Evolutionary conservation across 2,329 filamentous ascomycete genomes (phyloP), one percentile per base, ranked within the genome.

Genomic region (Fusarium liriodendri): DNA sequence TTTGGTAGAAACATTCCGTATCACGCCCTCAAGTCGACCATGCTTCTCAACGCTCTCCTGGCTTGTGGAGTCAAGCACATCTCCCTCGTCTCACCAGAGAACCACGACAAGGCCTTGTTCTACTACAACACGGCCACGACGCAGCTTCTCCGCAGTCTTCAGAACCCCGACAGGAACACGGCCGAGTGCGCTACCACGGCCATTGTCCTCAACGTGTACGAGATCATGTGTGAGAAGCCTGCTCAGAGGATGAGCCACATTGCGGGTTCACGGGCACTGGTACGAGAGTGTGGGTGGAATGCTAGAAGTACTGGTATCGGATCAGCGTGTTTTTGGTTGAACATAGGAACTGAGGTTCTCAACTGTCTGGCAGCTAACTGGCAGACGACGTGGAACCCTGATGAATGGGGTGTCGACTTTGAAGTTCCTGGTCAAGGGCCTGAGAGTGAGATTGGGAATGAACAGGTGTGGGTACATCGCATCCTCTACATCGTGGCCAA

Each of bases 251-350:
- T 97, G 92, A 95, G 94, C 76, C 95, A 98, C 79, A 95, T 96
- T 74, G 92, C 93, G 0, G 95, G 95, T 6, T 94, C 95, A 11
- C 89, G 95, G 62, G 94, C 94, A 2, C 85, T 98, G 59, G 95
- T 98, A 77, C 94, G 95, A 70, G 95, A 98, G 79, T 98, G 95
- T 78, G 91, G 92, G 6, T 98, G 96, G 96, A 93, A 94, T 77
- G 94, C 94, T 0, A 90, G 87, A 71, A 93, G 93, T 38, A 89
- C 88, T 1, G 95, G 95, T 0, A 90, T 98, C 22, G 95, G 95
- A 1, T 90, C 92, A 0, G 95, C 95, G 1, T 98, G 95, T 81
- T 98, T 98, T 83, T 98, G 96, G 95, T 86, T 98, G 40, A 98
- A 97, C 77, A 91, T 97, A 18, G 93, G 93, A 18, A 93, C 98